These are phyloP conservation scores for Mortierella sp. DNA, from an alignment of 371 early-diverging fungal species.

Conservation along the genomic window DNA sequence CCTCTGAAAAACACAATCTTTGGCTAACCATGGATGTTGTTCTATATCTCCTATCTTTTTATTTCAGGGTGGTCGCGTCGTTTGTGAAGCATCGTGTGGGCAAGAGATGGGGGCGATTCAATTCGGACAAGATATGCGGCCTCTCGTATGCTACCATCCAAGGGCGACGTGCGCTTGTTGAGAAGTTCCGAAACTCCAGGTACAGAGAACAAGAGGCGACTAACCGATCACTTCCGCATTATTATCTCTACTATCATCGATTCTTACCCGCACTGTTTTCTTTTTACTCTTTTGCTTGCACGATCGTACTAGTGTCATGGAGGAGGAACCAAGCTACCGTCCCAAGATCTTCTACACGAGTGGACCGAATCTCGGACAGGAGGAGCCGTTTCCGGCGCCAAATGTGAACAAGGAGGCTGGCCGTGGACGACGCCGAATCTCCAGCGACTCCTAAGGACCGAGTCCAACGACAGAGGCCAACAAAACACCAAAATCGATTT, in stretches of 20 bases:
- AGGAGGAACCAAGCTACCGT: conserved; percentile 77
- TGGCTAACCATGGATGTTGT: neutral
- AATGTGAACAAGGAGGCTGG: conserved; percentile 13
- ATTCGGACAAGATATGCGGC: conserved; percentile 88
- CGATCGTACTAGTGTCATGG: conserved; percentile 71
- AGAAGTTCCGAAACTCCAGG: conserved; percentile 89
- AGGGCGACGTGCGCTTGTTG: conserved; percentile 82
- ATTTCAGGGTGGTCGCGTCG: conserved; percentile 66
- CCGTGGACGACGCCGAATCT: conserved; percentile 14
- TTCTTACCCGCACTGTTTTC: neutral
- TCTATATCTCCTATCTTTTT: neutral
- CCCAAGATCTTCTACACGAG: conserved; percentile 81
- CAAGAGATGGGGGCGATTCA: conserved; percentile 88
- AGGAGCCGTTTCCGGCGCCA: conserved; percentile 72
- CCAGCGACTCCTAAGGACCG: neutral
- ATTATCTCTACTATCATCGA: neutral
- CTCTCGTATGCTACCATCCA: conserved; percentile 93
- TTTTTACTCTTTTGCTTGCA: neutral
- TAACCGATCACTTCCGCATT: neutral
- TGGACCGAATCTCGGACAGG: conserved; percentile 73
- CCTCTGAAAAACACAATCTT: neutral
- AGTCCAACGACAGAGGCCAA: neutral
- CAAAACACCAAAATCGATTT: neutral
- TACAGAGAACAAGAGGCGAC: neutral
- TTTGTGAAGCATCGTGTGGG: conserved; percentile 88